phyloP scores from a whole-genome alignment of 2,329 filamentous ascomycete species.

The Fusarium virguliforme region DNA sequence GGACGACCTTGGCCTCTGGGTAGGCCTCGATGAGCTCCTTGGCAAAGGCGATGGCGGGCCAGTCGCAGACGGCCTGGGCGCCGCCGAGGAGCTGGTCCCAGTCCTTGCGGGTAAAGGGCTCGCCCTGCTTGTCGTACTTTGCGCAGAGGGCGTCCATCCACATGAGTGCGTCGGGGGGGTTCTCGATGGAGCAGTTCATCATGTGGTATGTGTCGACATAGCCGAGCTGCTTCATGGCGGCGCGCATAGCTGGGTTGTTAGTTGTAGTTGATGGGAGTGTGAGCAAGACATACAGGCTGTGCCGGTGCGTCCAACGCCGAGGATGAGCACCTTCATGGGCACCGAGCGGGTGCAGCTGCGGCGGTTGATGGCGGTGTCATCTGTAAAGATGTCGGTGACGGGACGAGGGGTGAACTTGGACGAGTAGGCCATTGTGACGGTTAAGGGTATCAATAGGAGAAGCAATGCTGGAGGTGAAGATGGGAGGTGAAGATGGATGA shows the following conservation, averaged over 20 bases:
- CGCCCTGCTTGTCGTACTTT: constrained; percentile 57
- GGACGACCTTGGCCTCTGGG: constrained; percentile 79
- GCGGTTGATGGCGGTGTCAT: constrained; percentile 78
- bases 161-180: constrained; percentile 71
- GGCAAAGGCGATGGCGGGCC: constrained; percentile 69
- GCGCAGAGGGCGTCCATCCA: constrained; percentile 79
- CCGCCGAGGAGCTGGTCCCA: constrained; percentile 79
- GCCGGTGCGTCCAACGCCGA: constrained; percentile 80
- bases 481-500: neutral
- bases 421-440: constrained; percentile 51
- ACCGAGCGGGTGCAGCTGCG: constrained; percentile 76
- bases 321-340: constrained; percentile 80
- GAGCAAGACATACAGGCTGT: constrained; percentile 72
- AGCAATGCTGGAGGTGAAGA: neutral
- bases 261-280: neutral
- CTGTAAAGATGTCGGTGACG: constrained; percentile 74
- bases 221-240: constrained; percentile 76
- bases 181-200: constrained; percentile 80
- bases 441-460: constrained; percentile 6
- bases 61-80: constrained; percentile 79
- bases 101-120: constrained; percentile 74
- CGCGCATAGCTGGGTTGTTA: constrained; percentile 68
- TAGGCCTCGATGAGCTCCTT: constrained; percentile 81
- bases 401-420: constrained; percentile 57
- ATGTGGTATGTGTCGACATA: constrained; percentile 82